phyloP scores from a whole-genome alignment of 768 basidiomycete species.

The Pleurotus sapidus region DNA sequence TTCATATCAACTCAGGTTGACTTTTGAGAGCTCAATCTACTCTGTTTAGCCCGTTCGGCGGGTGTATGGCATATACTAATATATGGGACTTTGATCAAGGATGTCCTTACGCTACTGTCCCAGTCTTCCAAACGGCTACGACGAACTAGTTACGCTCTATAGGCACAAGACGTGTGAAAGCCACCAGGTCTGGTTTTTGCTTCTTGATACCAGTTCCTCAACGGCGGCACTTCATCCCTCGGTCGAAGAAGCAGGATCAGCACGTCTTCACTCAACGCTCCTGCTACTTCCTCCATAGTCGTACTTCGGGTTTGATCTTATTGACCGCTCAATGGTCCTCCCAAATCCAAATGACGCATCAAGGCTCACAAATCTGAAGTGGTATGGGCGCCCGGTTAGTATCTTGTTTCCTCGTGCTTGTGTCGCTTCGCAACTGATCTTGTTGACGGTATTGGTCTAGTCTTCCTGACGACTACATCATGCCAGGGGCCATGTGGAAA shows the following conservation, averaged over 20 bases:
- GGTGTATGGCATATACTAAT: background rate
- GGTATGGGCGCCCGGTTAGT: conserved; percentile 8
- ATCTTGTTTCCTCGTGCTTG: background rate
- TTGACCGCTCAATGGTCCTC: background rate
- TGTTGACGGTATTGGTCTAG: too few relatives aligned
- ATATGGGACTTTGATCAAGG: background rate
- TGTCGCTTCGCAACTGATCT: too few relatives aligned
- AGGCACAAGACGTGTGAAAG: conserved; percentile 1
- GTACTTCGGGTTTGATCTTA: conserved; percentile 5
- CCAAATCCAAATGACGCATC: background rate
- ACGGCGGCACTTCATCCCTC: background rate
- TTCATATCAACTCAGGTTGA: too few relatives aligned
- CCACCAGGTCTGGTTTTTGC: conserved; percentile 4
- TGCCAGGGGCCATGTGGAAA: too few relatives aligned
- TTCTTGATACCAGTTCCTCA: conserved; percentile 3
- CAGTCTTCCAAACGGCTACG: too few relatives aligned
- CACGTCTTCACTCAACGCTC: background rate
- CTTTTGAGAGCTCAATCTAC: too few relatives aligned
- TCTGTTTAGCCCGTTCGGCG: background rate
- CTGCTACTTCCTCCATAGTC: conserved; percentile 1
- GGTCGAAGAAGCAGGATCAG: too few relatives aligned
- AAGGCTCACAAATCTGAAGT: conserved; percentile 1
- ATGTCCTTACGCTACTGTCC: background rate
- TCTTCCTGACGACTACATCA: too few relatives aligned
- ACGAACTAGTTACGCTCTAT: background rate